phyloP scores from a whole-genome alignment of 164 flowering plant species.

The Brasenia schreberi region DNA sequence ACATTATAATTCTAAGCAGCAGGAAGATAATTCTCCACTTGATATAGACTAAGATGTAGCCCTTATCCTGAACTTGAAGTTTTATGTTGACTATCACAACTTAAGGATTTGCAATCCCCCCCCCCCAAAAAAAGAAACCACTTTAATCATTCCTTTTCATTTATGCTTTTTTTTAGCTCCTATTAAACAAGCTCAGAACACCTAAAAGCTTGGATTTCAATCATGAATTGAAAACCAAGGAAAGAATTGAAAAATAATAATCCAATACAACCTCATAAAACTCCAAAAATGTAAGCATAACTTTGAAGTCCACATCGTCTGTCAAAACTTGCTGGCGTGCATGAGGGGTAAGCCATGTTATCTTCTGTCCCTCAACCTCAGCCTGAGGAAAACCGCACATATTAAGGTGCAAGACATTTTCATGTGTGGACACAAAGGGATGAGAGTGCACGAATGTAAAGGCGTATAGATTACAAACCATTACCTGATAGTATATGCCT shows the following conservation, averaged over 20 bases:
- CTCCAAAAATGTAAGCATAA: conserved; percentile 76
- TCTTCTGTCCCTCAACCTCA: conserved; percentile 75
- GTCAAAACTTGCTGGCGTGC: conserved; percentile 77
- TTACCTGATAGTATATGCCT: conserved; percentile 92
- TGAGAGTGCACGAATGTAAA: too few species aligned
- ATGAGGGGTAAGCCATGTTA: conserved; percentile 91
- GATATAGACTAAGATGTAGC: too few species aligned
- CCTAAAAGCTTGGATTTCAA: neutral
- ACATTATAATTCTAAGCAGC: too few species aligned
- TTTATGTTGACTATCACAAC: too few species aligned
- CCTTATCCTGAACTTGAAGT: too few species aligned
- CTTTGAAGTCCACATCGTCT: conserved; percentile 69
- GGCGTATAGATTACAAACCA: too few species aligned
- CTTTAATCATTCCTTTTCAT: too few species aligned
- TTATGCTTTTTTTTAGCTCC: too few species aligned
- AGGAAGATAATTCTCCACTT: too few species aligned
- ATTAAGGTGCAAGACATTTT: neutral
- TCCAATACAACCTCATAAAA: conserved; percentile 53
- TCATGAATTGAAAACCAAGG: neutral
- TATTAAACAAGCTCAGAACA: neutral
- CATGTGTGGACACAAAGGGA: neutral
- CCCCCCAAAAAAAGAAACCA: too few species aligned
- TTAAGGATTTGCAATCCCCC: too few species aligned
- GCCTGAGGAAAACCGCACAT: conserved; percentile 33
- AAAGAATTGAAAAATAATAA: neutral